Evolutionary conservation across 2,329 filamentous ascomycete species (phyloP), one percentile per base, ranked within the genome.

Genomic region (Purpureocillium takamizusanense): DNA sequence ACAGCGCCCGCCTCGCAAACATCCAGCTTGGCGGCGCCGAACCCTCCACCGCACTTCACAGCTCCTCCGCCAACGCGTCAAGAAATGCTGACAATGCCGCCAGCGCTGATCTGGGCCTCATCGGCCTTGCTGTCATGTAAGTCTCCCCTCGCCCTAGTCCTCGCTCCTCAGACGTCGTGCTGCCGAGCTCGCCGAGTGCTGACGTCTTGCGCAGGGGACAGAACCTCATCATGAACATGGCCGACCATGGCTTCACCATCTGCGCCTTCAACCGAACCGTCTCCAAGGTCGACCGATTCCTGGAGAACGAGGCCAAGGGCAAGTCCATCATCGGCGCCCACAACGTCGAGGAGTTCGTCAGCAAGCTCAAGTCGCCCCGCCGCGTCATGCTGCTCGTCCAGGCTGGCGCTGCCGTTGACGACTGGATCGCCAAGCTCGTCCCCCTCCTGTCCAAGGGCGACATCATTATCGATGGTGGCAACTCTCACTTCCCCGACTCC

Each of bases 321-420:
- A 95, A 95, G 78, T 84, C 86, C 56, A 84, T 98, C 55, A 79
- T 95, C 50, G 92, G 92, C 64, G 90, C 92, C 56, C 83, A 95
- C 72, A 85, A 81, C 59, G 83, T 87, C 63, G 78, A 95, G 75
- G 92, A 98, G 69, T 95, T 98, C 63, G 79, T 90, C 61, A 70
- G 78, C 68, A 95, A 95, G 80, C 85, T 98, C 65, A 97, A 97
- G 86, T 86, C 78, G 59, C 92, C 92, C 59, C 87, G 92, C 57
- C 85, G 89, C 58, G 80, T 98, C 69, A 98, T 98, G 92, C 80
- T 98, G 59, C 84, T 98, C 53, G 92, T 98, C 70, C 94, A 95
- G 84, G 92, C 92, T 56, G 92, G 92, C 61, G 86, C 92, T 76
- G 83, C 92, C 48, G 92, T 98, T 53, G 92, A 98, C 65, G 86